Evolutionary conservation across 495 filamentous ascomycete species (phyloP).

Genomic region (Neurospora discreta): DNA sequence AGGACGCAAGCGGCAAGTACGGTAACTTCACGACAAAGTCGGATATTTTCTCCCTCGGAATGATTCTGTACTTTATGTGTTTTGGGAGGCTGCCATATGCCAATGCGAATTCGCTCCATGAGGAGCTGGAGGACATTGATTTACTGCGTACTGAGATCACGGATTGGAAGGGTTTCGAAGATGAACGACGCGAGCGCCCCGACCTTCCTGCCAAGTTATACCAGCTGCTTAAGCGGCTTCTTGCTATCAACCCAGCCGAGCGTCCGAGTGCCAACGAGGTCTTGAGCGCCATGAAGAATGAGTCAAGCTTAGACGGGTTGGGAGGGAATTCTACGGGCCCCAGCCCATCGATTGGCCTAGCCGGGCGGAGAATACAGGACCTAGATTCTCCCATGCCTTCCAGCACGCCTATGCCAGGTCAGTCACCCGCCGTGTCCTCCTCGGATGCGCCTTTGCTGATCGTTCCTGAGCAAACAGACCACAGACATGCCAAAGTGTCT

Average conservation of each 20-base stretch:
- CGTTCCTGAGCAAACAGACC: constrained; percentile 16
- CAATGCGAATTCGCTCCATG: constrained; percentile 71
- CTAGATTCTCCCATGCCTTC: constrained; percentile 42
- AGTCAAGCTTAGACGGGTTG: constrained; percentile 33
- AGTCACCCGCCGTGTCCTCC: background rate
- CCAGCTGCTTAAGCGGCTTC: constrained; percentile 64
- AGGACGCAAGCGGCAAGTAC: constrained; percentile 56
- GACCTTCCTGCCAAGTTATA: constrained; percentile 86
- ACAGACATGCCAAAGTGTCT: constrained; percentile 24
- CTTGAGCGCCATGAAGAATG: constrained; percentile 64
- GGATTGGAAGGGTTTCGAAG: constrained; percentile 76
- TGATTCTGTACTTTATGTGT: constrained; percentile 97
- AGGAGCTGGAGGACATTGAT: constrained; percentile 92
- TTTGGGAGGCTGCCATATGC: constrained; percentile 81
- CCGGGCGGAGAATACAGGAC: constrained; percentile 41
- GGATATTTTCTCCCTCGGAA: constrained; percentile 91
- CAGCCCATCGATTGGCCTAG: constrained; percentile 30
- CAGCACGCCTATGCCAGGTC: constrained; percentile 33
- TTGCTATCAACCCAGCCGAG: constrained; percentile 64
- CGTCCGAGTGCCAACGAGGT: constrained; percentile 84
- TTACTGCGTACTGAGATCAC: constrained; percentile 76
- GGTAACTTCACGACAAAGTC: constrained; percentile 94
- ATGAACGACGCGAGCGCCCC: constrained; percentile 56
- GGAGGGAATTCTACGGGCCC: constrained; percentile 20
- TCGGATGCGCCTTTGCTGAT: background rate